Conservation (phyloP, 345 rosid species). For the Gossypium turneri region DNA sequence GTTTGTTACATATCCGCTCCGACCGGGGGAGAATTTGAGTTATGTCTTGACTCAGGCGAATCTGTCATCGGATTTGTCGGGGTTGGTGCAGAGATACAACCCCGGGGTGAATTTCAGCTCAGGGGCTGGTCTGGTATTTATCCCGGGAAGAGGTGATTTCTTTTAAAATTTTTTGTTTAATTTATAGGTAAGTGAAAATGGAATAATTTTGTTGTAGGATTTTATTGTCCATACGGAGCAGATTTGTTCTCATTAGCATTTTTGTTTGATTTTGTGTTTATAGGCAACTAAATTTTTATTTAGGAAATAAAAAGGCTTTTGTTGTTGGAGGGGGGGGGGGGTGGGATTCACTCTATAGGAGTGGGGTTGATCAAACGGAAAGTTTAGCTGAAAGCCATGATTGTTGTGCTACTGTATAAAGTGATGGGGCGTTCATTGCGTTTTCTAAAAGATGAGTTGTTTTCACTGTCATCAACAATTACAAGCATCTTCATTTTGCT, state of each 20-base stretch:
- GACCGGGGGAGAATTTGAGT: slow-evolving; percentile 41
- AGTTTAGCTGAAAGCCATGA: neutral
- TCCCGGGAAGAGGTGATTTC: slow-evolving; percentile 62
- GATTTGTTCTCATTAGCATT: slow-evolving; percentile 35
- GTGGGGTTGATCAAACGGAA: neutral
- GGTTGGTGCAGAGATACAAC: slow-evolving; percentile 53
- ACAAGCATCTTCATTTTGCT: neutral
- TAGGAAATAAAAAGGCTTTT: no score
- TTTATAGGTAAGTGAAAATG: neutral
- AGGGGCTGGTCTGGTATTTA: slow-evolving; percentile 65
- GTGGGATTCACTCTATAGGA: neutral
- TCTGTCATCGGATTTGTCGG: slow-evolving; percentile 30
- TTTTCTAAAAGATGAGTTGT: neutral
- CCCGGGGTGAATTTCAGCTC: slow-evolving; percentile 46
- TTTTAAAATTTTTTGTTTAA: neutral
- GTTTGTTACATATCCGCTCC: slow-evolving; percentile 59
- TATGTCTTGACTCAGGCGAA: slow-evolving; percentile 34
- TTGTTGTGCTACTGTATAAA: neutral
- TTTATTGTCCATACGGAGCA: slow-evolving; percentile 36
- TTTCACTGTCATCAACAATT: neutral
- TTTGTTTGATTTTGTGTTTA: neutral
- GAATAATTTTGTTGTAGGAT: neutral
- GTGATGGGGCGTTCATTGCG: neutral
- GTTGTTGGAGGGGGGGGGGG: no score
- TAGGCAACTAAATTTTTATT: no score